Evolutionary conservation across 371 early-diverging fungal species (phyloP).

Genomic region (Batkoa obscura): DNA sequence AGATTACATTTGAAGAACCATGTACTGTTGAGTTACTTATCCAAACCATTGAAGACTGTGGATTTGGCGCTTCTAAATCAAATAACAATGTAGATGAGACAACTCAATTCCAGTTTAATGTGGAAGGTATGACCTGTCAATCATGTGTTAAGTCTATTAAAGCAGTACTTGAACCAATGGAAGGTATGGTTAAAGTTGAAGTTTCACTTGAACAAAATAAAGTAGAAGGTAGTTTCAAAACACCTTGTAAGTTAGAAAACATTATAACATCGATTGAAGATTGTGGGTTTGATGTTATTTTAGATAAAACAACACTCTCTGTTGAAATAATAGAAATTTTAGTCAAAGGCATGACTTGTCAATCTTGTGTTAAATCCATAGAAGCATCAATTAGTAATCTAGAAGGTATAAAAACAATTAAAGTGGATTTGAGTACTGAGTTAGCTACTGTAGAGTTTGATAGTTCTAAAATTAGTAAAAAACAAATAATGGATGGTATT

Average conservation of each 20-base stretch:
- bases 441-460: conserved; percentile 23
- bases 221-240: conserved; percentile 12
- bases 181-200: conserved; percentile 20
- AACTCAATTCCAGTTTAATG: neutral
- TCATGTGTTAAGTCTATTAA: conserved; percentile 59
- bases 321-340: conserved; percentile 13
- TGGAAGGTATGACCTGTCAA: conserved; percentile 63
- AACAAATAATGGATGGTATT: conserved; percentile 17
- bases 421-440: conserved; percentile 25
- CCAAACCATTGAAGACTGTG: conserved; percentile 38
- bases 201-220: conserved; percentile 26
- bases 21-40: conserved; percentile 1
- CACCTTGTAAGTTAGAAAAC: conserved; percentile 7
- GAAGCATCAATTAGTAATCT: conserved; percentile 19
- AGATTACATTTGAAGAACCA: conserved; percentile 16
- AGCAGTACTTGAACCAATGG: conserved; percentile 17
- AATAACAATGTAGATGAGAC: neutral
- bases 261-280: conserved; percentile 28
- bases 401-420: conserved; percentile 19
- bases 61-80: conserved; percentile 14
- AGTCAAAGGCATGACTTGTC: conserved; percentile 73
- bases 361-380: conserved; percentile 56
- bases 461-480: conserved; percentile 2
- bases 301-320: neutral
- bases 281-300: conserved; percentile 26